Evolutionary conservation across 1,284 basidiomycete species (phyloP).

Genomic region (Moesziomyces globuligerus): DNA sequence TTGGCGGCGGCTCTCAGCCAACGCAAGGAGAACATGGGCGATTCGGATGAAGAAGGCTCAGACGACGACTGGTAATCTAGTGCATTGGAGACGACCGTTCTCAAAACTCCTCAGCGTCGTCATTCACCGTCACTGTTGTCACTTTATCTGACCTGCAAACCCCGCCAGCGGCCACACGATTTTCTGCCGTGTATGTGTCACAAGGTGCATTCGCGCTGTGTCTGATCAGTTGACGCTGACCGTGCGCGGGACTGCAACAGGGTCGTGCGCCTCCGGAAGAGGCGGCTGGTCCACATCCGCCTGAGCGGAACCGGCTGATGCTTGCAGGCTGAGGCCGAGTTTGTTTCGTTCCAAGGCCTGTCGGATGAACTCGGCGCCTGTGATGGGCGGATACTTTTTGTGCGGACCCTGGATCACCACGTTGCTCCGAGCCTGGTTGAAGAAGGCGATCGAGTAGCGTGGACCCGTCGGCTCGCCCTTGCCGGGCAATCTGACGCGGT

Average conservation of each 20-base stretch:
- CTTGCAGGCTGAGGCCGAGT: slow-evolving; percentile 12
- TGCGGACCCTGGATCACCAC: slow-evolving; percentile 59
- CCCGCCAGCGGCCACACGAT: no score
- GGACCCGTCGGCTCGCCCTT: slow-evolving; percentile 46
- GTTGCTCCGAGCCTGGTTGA: slow-evolving; percentile 57
- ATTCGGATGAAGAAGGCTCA: slow-evolving; percentile 85
- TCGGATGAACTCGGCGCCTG: slow-evolving; percentile 41
- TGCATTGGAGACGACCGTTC: not conserved
- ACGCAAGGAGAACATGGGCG: slow-evolving; percentile 88
- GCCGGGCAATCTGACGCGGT: slow-evolving; percentile 73
- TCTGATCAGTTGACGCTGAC: not conserved
- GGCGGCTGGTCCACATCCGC: slow-evolving; percentile 1
- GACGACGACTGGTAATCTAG: slow-evolving; percentile 64
- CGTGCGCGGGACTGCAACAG: not conserved
- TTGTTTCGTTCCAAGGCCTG: slow-evolving; percentile 52
- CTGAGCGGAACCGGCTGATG: not conserved
- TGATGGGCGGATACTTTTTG: slow-evolving; percentile 47
- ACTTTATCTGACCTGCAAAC: no score
- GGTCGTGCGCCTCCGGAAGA: not conserved
- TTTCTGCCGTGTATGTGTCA: not conserved
- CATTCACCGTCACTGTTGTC: not conserved
- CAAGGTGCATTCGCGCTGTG: not conserved
- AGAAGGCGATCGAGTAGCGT: slow-evolving; percentile 62
- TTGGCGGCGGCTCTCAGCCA: slow-evolving; percentile 77
- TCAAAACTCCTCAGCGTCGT: not conserved